Evolutionary conservation across 1,284 basidiomycete genomes (phyloP), one percentile per base, ranked within the genome.

Genomic region (Grifola frondosa): DNA sequence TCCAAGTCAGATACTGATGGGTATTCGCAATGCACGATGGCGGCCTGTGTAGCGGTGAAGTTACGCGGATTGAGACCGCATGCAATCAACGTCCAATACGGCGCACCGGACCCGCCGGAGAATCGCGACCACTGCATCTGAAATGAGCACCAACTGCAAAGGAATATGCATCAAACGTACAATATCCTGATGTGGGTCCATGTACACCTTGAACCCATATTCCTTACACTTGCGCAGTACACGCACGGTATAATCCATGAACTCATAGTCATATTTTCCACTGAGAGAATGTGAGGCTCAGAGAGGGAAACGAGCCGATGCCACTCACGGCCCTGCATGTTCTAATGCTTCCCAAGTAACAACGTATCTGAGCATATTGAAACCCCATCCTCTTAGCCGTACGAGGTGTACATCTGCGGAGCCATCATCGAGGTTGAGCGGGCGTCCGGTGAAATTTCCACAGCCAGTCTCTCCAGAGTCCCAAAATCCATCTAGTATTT

Each of bases 161-260:
- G 17, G 15, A 34, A 19, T 19, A 37, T 12, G 15, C 3, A 20
- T 13, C 12, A 30, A 17, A 81, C 94, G 64, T 62, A 97, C 94
- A 26, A 84, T 80, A 61, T 99, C 96, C 69, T 98, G 96, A 67
- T 99, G 96, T 5, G 96, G 95, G 63, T 98, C 94, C 77, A 99
- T 86, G 65, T 84, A 97, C 5, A 98, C 81, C 53, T 80, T 81
- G 68, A 99, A 98, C n/a, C 96, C 96, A 60, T 90, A 90, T 44
- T 92, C 84, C 61, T 95, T 95, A 72, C 92, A 92, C 65, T 94
- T 95, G 31, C 81, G 76, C 13, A 98, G 74, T 0, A 97, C 89
- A 15, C 79, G 78, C 17, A 98, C 77, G 4, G 87, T 89, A 59
- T 98, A 98, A 57, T 96, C 88, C 73, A 98, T 92, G 63, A 87